These are phyloP conservation scores for Pleurotus giganteus DNA, from an alignment of 768 basidiomycete species.

Conservation along the genomic window DNA sequence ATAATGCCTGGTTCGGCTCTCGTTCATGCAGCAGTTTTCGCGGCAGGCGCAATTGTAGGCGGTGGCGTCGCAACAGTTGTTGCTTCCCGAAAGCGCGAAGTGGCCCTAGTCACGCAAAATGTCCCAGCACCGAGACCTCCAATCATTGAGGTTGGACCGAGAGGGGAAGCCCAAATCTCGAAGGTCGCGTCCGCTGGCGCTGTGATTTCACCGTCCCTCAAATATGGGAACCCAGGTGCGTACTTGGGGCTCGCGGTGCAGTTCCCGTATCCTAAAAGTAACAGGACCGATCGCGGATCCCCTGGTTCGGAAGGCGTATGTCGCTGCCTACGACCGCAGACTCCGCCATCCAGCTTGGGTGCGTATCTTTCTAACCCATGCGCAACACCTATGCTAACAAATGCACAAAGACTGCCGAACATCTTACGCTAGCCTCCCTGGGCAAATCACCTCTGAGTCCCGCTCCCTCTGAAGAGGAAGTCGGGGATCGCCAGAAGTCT, in stretches of 20 bases:
- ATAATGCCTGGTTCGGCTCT: constrained; percentile 36
- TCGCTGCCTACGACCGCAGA: constrained; percentile 87
- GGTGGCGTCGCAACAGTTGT: constrained; percentile 65
- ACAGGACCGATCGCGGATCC: constrained; percentile 85
- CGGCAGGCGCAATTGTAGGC: constrained; percentile 79
- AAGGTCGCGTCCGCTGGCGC: constrained; percentile 25
- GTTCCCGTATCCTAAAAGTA: neutral
- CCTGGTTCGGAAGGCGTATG: constrained; percentile 79
- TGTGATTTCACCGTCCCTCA: constrained; percentile 44
- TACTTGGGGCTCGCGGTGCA: constrained; percentile 10
- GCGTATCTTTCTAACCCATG: constrained; percentile 17
- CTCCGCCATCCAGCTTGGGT: constrained; percentile 95
- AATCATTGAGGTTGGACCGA: constrained; percentile 43
- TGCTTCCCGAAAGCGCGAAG: constrained; percentile 28
- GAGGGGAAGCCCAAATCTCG: constrained; percentile 42
- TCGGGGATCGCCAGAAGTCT: constrained; percentile 72
- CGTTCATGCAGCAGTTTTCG: constrained; percentile 71
- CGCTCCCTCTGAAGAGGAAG: constrained; percentile 32
- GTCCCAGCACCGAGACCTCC: constrained; percentile 26
- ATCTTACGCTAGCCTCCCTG: constrained; percentile 79
- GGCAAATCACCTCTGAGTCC: constrained; percentile 38
- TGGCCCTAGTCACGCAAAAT: constrained; percentile 11
- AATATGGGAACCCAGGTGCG: constrained; percentile 82
- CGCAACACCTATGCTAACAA: neutral
- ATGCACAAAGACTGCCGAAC: constrained; percentile 80